Base-by-base conservation (phyloP, 2,329 filamentous ascomycete genomes). In the Triangularia setosa region DNA sequence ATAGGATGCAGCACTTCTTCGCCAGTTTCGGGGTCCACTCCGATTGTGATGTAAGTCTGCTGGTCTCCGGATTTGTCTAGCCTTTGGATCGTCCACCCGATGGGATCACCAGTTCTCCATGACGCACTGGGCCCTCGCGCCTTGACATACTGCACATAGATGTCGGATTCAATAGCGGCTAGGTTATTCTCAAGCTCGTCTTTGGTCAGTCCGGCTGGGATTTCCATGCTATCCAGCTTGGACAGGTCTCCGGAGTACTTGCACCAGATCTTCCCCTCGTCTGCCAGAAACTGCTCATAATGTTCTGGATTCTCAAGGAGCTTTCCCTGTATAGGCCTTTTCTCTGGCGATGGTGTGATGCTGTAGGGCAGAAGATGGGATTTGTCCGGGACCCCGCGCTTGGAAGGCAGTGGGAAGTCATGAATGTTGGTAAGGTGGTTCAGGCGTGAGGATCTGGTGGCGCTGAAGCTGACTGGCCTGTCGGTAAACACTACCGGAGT, bases 101-200 rank as follows among this genome's bases (percentile, higher is more conserved):
- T 48, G 40, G 40, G 40, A 21, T 48, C 40, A 8, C 40, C 40
- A 4, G 18, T 21, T 9, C 8, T 3, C 40, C 40, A 48, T 14
- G 18, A 9, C 40, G 40, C 18, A 21, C 40, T 48, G 40, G 7
- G n/a, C 6, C 40, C 40, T 48, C 8, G n/a, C 4, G 40, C 18
- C n/a, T 21, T 48, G n/a, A 9, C 9, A 9, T 48, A 48, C n/a
- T 48, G n/a, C 40, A 48, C 40, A 14, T 48, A 83, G 8, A 66
- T 60, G 0, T 68, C 30, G 62, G 77, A 77, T 61, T 82, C 80
- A 4, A 69, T 54, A 24, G 67, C 59, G 5, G 73, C 74, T 62
- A 79, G 73, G 70, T 77, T 79, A n/a, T 48, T 48, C 3, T 48
- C 40, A 9, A 21, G 40, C 40, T 48, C 40, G 4, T 48, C n/a